Conservation (phyloP, 345 rosid genomes). For the Rhodamnia rubescens region DNA sequence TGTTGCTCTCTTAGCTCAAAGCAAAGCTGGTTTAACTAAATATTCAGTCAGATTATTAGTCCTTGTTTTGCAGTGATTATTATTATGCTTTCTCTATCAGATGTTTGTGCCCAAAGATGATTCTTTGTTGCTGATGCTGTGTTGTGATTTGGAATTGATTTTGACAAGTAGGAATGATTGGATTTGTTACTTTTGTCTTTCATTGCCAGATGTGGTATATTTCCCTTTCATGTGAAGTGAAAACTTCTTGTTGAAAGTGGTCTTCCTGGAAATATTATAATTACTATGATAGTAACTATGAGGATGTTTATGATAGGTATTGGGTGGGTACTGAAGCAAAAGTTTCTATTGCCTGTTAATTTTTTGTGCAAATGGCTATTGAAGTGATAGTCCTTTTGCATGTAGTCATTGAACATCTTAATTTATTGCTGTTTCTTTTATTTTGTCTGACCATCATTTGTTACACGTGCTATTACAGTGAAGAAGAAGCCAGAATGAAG, state of each 20-base stretch:
- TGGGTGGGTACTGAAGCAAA: too few relatives aligned
- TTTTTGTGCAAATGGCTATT: neutral
- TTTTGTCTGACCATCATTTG: neutral
- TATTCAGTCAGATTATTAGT: neutral
- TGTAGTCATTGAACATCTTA: neutral
- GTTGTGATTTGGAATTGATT: neutral
- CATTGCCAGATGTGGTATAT: neutral
- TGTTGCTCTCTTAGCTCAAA: neutral
- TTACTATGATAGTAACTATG: neutral
- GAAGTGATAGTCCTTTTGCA: neutral
- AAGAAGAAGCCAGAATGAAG: constrained; percentile 84
- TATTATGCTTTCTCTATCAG: neutral
- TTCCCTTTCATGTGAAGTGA: too few relatives aligned
- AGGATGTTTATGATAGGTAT: neutral
- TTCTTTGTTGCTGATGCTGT: neutral
- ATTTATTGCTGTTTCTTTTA: neutral
- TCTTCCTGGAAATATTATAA: too few relatives aligned
- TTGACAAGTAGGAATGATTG: neutral
- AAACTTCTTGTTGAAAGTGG: too few relatives aligned
- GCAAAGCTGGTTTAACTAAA: too few relatives aligned
- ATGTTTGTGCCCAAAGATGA: neutral
- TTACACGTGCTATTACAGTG: constrained; percentile 19
- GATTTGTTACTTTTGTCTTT: neutral
- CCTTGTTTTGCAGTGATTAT: neutral
- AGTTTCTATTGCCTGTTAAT: too few relatives aligned